Evolutionary conservation across 257 asterid genomes (phyloP).

Genomic region (Verbascum thapsus): DNA sequence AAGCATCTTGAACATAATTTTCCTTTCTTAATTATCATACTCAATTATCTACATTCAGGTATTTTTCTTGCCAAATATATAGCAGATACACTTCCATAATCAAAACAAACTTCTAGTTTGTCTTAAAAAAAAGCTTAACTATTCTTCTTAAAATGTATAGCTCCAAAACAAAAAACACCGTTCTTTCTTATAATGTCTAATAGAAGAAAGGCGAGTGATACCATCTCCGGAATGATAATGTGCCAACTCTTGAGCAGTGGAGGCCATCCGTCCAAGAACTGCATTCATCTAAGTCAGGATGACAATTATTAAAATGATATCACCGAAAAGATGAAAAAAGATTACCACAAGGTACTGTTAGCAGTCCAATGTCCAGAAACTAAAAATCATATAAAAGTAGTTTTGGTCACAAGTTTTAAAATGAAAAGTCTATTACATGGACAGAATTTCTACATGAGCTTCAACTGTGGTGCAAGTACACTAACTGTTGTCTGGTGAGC

Average conservation of each 20-base stretch:
- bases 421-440: slow-evolving; percentile 3
- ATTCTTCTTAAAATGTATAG: slow-evolving; percentile 22
- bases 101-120: background rate
- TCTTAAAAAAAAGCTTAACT: background rate
- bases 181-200: slow-evolving; percentile 2
- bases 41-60: background rate
- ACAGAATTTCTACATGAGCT: slow-evolving; percentile 1
- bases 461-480: slow-evolving; percentile 5
- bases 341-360: slow-evolving; percentile 8
- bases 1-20: slow-evolving; percentile 27
- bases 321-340: no score
- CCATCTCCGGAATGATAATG: slow-evolving; percentile 99
- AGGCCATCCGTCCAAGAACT: slow-evolving; percentile 87
- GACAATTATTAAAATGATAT: slow-evolving; percentile 27
- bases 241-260: slow-evolving; percentile 90
- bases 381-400: slow-evolving; percentile 2
- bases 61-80: slow-evolving; percentile 12
- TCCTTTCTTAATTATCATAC: slow-evolving; percentile 1
- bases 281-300: slow-evolving; percentile 69
- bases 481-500: slow-evolving; percentile 10
- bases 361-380: slow-evolving; percentile 18
- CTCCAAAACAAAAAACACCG: slow-evolving; percentile 3
- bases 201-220: slow-evolving; percentile 37
- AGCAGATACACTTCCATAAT: background rate
- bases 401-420: slow-evolving; percentile 23